Evolutionary conservation across 495 filamentous ascomycete species (phyloP).

Genomic region (Mycothermus thermophilus): DNA sequence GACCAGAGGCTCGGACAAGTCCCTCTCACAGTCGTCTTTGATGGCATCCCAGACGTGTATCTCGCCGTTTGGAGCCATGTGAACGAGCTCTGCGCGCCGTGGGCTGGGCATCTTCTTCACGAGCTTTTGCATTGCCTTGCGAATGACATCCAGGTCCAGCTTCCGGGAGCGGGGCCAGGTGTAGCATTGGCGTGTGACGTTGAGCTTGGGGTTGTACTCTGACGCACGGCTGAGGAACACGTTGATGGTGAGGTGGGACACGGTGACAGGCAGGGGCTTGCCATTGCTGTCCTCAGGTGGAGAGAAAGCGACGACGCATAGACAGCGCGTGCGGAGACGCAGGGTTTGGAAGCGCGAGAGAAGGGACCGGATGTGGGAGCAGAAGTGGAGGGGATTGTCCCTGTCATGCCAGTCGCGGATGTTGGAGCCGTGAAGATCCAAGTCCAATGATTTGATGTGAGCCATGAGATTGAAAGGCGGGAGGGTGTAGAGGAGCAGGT

Average conservation of each 20-base stretch:
- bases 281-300: neutral
- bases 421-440: slow-evolving; percentile 10
- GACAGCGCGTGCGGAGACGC: slow-evolving; percentile 3
- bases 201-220: slow-evolving; percentile 14
- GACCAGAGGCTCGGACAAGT: slow-evolving; percentile 1
- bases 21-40: slow-evolving; percentile 4
- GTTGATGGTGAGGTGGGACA: slow-evolving; percentile 6
- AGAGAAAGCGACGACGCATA: slow-evolving; percentile 6
- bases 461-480: slow-evolving; percentile 5
- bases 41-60: slow-evolving; percentile 11
- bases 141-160: slow-evolving; percentile 6
- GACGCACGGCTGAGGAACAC: slow-evolving; percentile 10
- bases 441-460: slow-evolving; percentile 10
- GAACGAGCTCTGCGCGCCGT: slow-evolving; percentile 7
- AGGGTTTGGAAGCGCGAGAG: slow-evolving; percentile 3
- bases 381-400: slow-evolving; percentile 6
- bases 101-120: slow-evolving; percentile 4
- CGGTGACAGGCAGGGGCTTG: slow-evolving; percentile 1
- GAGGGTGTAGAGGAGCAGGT: slow-evolving; percentile 5
- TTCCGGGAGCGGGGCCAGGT: neutral
- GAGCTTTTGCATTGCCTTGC: slow-evolving; percentile 2
- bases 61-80: slow-evolving; percentile 8
- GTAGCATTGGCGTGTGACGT: slow-evolving; percentile 2
- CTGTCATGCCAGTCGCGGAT: neutral
- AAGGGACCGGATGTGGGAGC: slow-evolving; percentile 4